phyloP scores from a whole-genome alignment of 2,329 filamentous ascomycete genomes.

The Daldinia sp. region DNA sequence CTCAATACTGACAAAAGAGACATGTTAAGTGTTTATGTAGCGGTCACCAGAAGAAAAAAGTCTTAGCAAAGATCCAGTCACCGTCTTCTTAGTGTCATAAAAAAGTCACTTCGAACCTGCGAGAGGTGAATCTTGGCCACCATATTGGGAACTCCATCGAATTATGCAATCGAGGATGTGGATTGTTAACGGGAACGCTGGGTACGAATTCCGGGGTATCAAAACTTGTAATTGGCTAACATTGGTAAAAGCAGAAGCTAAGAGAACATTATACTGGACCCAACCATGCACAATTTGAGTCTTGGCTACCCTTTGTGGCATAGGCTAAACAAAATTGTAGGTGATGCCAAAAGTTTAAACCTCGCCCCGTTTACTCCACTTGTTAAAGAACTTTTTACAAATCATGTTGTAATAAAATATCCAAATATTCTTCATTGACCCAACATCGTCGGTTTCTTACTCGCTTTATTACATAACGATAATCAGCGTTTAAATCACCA shows the following conservation, averaged over 20 bases:
- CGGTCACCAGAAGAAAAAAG: background rate
- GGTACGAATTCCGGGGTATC: constrained; percentile 9
- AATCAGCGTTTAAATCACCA: background rate
- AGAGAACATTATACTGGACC: constrained; percentile 15
- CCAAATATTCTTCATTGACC: constrained; percentile 23
- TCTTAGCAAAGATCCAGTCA: constrained; percentile 8
- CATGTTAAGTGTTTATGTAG: constrained; percentile 29
- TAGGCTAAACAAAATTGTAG: constrained; percentile 29
- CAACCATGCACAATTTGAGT: constrained; percentile 44
- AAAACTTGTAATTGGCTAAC: constrained; percentile 5
- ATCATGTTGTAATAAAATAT: constrained; percentile 21
- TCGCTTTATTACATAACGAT: constrained; percentile 14
- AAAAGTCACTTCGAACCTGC: constrained; percentile 33
- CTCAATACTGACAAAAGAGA: constrained; percentile 2
- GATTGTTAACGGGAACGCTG: constrained; percentile 5
- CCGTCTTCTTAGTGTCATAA: constrained; percentile 20
- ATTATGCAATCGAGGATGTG: constrained; percentile 33
- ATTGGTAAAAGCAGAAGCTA: constrained; percentile 13
- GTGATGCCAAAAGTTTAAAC: constrained; percentile 21
- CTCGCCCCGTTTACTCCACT: constrained; percentile 17
- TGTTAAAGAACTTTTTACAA: constrained; percentile 26
- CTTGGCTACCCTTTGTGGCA: constrained; percentile 48
- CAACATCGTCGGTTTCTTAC: constrained; percentile 23
- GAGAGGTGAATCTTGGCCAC: constrained; percentile 46
- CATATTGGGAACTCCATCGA: constrained; percentile 28